Evolutionary conservation across 192 early-diverging fungal species (phyloP), one percentile per base, ranked within the genome.

Genomic region (Chytriomyces sp.): DNA sequence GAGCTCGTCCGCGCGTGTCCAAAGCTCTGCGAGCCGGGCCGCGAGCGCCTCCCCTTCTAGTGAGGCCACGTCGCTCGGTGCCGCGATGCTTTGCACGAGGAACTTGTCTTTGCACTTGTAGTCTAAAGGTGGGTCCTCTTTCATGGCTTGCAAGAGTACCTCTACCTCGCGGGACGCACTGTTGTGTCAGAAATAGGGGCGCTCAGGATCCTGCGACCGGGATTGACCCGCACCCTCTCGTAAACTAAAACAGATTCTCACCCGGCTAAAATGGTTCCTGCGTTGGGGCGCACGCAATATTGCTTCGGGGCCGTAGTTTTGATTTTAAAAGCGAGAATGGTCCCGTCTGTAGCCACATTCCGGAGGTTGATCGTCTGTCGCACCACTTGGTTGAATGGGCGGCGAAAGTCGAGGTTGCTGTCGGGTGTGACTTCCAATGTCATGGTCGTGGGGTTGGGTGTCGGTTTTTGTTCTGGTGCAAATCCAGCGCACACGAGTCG

Each of bases 251-350:
- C 3, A 52, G 52, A 37, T 6, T 52, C 32, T 38, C 39, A 69
- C 65, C 62, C 81, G 4, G 95, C 85, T 30, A 85, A 85, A 60
- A 99, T 87, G 39, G 86, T 80, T 17, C 94, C 95, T 32, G 91
- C 87, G 78, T 96, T 99, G 49, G 96, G 95, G 25, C 94, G 86
- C 39, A 99, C 97, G 75, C 94, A 96, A 79, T 96, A 99, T 70
- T 93, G 90, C 81, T 94, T 96, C 39, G 97, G 97, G 2, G 97
- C 97, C 7, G 97, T 99, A 19, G 97, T 99, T 72, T 99, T 99
- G 75, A 99, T 92, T 77, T 99, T 98, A 87, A 96, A 99, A n/a
- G 93, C 92, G 34, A 96, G 82, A 1, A 93, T 84, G 40, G 85
- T 54, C 10, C 37, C 37, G 19, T 73, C 72, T 63, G 85, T 79